Evolutionary conservation across 2,329 filamentous ascomycete genomes (phyloP).

Genomic region (Lojkania enalia): DNA sequence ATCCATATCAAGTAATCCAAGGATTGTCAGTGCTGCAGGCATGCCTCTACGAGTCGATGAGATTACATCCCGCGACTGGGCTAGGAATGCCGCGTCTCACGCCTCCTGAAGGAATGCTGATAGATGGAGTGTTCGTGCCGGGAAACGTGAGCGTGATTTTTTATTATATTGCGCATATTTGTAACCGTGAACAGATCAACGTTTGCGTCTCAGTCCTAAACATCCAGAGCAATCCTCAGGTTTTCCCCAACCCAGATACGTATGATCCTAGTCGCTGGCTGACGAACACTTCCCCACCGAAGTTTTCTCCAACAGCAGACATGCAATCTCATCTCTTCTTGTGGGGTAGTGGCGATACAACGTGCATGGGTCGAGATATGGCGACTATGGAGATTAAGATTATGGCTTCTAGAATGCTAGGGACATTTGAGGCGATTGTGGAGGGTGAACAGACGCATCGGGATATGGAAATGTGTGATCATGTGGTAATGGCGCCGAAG

Average conservation of each 20-base stretch:
- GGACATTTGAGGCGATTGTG: conserved; percentile 10
- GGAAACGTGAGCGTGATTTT: conserved; percentile 10
- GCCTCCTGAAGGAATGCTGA: conserved; percentile 16
- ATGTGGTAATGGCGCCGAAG: conserved; percentile 1
- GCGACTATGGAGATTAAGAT: conserved; percentile 11
- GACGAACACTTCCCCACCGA: neutral
- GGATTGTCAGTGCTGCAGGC: conserved; percentile 25
- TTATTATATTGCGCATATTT: too few relatives aligned
- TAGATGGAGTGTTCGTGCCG: conserved; percentile 15
- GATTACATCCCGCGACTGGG: conserved; percentile 47
- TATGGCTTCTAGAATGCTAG: conserved; percentile 10
- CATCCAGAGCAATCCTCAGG: conserved; percentile 1
- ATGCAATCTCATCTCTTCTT: conserved; percentile 8
- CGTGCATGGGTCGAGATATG: conserved; percentile 12
- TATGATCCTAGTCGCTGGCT: conserved; percentile 13
- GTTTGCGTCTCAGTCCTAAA: too few relatives aligned
- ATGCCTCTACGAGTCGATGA: conserved; percentile 45
- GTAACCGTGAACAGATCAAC: neutral
- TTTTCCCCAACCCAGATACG: conserved; percentile 6
- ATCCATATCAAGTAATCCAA: neutral
- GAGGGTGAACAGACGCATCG: conserved; percentile 4
- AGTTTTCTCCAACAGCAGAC: neutral
- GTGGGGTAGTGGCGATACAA: conserved; percentile 5
- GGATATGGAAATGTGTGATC: conserved; percentile 10
- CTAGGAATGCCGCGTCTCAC: conserved; percentile 34